Percentiles rank a stretch among this genome's conserved stretches.
phyloP scores from a whole-genome alignment of 2,329 filamentous ascomycete genomes.

The Hypoxylon sp. region DNA sequence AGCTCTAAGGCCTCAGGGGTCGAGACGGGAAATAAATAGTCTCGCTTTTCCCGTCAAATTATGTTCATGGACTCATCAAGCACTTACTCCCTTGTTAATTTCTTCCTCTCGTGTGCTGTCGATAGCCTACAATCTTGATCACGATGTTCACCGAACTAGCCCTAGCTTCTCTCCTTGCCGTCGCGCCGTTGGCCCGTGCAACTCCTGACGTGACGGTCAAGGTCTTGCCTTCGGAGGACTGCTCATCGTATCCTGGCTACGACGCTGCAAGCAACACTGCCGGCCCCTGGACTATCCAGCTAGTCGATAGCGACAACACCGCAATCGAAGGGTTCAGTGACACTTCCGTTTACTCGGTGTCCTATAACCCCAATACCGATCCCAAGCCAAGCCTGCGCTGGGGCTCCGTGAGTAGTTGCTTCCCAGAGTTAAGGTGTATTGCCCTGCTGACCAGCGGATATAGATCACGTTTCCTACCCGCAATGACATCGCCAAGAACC shows the following conservation, averaged over 20 bases:
- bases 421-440: neutral
- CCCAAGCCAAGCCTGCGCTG: conserved; percentile 40
- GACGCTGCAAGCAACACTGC: conserved; percentile 41
- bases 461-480: conserved; percentile 45
- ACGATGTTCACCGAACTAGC: conserved; percentile 43
- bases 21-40: conserved; percentile 32
- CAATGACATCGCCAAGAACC: conserved; percentile 44
- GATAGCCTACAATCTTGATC: conserved; percentile 1
- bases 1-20: conserved; percentile 19
- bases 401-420: conserved; percentile 37
- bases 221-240: conserved; percentile 36
- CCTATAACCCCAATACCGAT: conserved; percentile 38
- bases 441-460: conserved; percentile 8
- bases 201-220: conserved; percentile 42
- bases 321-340: conserved; percentile 46
- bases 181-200: conserved; percentile 34
- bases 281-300: conserved; percentile 41
- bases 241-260: conserved; percentile 43
- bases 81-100: conserved; percentile 9
- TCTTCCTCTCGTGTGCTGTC: conserved; percentile 1
- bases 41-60: neutral
- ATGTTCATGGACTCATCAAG: conserved; percentile 1
- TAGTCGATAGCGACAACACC: conserved; percentile 41
- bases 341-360: conserved; percentile 40
- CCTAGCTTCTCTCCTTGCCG: conserved; percentile 40